Evolutionary conservation across 352 stramenopile species (phyloP).

Genomic region (Pythium chondricola): DNA sequence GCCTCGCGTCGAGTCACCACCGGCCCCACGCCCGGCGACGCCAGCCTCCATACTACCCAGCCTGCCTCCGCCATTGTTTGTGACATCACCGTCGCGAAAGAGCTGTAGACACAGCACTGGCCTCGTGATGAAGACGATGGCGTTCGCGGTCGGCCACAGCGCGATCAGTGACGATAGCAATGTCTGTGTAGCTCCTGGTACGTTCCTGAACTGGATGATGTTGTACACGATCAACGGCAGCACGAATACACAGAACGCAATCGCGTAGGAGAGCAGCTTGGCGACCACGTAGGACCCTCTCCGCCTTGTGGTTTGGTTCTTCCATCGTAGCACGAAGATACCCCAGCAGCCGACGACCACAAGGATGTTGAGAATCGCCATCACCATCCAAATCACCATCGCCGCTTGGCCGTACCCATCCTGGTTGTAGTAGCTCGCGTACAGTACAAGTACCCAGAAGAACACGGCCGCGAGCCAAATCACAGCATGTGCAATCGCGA

Average conservation of each 20-base stretch:
- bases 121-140: constrained; percentile 67
- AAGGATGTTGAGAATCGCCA: constrained; percentile 51
- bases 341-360: constrained; percentile 54
- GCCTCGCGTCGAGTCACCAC: not conserved
- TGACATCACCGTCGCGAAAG: constrained; percentile 25
- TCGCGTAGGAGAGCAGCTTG: constrained; percentile 73
- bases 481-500: constrained; percentile 64
- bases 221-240: constrained; percentile 66
- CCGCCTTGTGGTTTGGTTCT: constrained; percentile 21
- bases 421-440: constrained; percentile 53
- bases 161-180: constrained; percentile 46
- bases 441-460: constrained; percentile 71
- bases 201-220: constrained; percentile 34
- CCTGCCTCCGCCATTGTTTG: not conserved
- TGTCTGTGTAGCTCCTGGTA: constrained; percentile 4
- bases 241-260: constrained; percentile 74
- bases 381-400: constrained; percentile 69
- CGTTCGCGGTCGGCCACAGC: constrained; percentile 77
- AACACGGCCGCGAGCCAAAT: constrained; percentile 78
- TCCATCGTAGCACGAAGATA: constrained; percentile 50
- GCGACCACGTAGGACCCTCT: constrained; percentile 60
- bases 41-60: constrained; percentile 15
- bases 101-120: constrained; percentile 48
- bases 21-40: not conserved
- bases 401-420: constrained; percentile 35